Evolutionary conservation across 2,329 filamentous ascomycete genomes (phyloP), one percentile per base, ranked within the genome.

Genomic region (Juglanconis juglandina): DNA sequence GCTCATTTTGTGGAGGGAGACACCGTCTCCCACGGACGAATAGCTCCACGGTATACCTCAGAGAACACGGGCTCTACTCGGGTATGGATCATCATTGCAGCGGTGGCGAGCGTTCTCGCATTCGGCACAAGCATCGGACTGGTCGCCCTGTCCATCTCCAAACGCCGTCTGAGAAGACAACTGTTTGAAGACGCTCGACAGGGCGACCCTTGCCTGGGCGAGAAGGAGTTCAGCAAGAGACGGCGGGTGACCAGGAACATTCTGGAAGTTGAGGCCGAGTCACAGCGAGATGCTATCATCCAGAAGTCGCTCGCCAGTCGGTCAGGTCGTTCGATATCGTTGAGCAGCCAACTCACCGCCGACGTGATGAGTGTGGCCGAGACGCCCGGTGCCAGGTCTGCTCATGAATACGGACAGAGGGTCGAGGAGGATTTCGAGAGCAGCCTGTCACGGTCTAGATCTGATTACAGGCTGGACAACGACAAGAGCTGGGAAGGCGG

Each of bases 351-450:
- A 59, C 62, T 6, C 17, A 60, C 42, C 24, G 32, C 30, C 32
- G 44, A 44, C 50, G 44, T 39, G 30, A 47, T 32, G 33, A 60
- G 56, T 53, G 32, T 14, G n/a, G 35, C 11, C 7, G 58, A 61
- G 14, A 58, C 46, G 41, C n/a, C 42, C n/a, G 53, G 66, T 7
- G 33, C 63, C 3, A 62, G 58, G 14, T 58, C 65, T 33, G 50
- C 61, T 13, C 58, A 62, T 24, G 57, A 57, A 2, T 63, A 65
- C 30, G 66, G 63, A 17, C 56, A 71, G 10, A 71, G 66, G 56
- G 70, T 73, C 11, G 72, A 76, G 72, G 77, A 77, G 66, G 70
- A 69, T 10, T 73, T 70, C 68, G 73, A 77, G 62, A 72, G 73
- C 5, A 66, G 68, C n/a, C 39, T 69, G 0, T 67, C 68, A 17